These are phyloP conservation scores for Excoecaria agallocha DNA, from an alignment of 345 rosid species.

Conservation along the genomic window DNA sequence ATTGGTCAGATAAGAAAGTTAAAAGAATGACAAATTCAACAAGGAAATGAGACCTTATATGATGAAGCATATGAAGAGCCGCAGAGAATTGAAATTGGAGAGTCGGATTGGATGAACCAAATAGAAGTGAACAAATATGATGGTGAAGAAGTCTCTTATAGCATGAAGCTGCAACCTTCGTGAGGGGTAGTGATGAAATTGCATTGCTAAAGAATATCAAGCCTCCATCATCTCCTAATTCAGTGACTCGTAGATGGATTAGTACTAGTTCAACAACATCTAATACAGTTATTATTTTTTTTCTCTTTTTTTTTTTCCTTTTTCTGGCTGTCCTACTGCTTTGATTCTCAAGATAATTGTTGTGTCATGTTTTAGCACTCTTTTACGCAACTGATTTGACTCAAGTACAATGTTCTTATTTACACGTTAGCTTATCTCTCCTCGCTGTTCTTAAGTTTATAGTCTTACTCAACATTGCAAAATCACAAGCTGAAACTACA, in stretches of 20 bases:
- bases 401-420: too few relatives aligned
- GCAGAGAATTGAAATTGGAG: neutral
- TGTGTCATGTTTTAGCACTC: too few relatives aligned
- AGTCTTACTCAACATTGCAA: too few relatives aligned
- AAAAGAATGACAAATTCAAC: conserved; percentile 12
- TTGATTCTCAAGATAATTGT: too few relatives aligned
- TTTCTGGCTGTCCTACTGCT: too few relatives aligned
- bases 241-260: conserved; percentile 49
- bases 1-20: neutral
- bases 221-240: conserved; percentile 42
- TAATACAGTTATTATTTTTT: too few relatives aligned
- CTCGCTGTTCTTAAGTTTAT: too few relatives aligned
- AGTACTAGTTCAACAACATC: conserved; percentile 17
- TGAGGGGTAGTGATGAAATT: conserved; percentile 28
- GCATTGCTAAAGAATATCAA: conserved; percentile 30
- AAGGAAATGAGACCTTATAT: conserved; percentile 17
- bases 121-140: neutral
- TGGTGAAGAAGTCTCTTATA: conserved; percentile 8
- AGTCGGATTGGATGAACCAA: conserved; percentile 14
- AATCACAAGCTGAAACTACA: too few relatives aligned
- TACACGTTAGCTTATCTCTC: too few relatives aligned
- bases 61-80: conserved; percentile 5
- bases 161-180: conserved; percentile 27
- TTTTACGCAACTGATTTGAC: too few relatives aligned
- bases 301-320: too few relatives aligned